Conservation (phyloP, 192 early-diverging fungal species). For the Podila clonocystis region DNA sequence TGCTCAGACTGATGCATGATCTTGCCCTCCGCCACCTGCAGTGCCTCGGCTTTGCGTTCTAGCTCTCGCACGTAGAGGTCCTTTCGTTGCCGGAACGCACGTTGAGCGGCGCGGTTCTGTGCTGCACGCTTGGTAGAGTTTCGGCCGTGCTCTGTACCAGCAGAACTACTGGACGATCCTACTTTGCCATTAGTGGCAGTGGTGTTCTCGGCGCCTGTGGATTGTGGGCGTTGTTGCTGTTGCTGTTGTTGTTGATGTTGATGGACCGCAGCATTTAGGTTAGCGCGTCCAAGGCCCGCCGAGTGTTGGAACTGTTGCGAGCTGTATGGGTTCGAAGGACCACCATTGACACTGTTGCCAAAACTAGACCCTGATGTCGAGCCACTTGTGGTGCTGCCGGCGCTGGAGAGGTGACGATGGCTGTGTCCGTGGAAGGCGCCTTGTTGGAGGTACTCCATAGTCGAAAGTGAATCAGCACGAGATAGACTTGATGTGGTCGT, state of each 20-base stretch:
- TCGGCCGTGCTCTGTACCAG: slow-evolving; percentile 32
- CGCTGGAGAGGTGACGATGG: slow-evolving; percentile 19
- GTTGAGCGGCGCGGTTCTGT: slow-evolving; percentile 91
- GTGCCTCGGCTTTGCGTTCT: slow-evolving; percentile 75
- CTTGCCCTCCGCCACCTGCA: slow-evolving; percentile 57
- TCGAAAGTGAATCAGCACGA: slow-evolving; percentile 44
- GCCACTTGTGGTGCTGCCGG: slow-evolving; percentile 25
- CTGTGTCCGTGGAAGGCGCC: neutral
- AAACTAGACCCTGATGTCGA: slow-evolving; percentile 29
- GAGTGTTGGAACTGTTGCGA: slow-evolving; percentile 24
- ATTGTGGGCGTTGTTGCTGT: neutral
- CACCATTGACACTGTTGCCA: slow-evolving; percentile 10
- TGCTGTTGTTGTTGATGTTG: neutral
- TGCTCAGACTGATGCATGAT: slow-evolving; percentile 42
- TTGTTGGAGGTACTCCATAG: slow-evolving; percentile 35
- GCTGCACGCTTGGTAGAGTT: slow-evolving; percentile 79
- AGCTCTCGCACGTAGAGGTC: slow-evolving; percentile 84
- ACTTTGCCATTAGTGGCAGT: neutral
- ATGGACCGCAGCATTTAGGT: slow-evolving; percentile 26
- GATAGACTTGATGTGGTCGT: slow-evolving; percentile 41
- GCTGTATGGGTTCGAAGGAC: neutral
- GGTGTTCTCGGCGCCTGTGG: too few relatives aligned
- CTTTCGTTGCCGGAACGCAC: slow-evolving; percentile 89
- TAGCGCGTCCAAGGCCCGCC: slow-evolving; percentile 26
- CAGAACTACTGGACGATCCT: slow-evolving; percentile 13